Base-by-base conservation (phyloP, 352 stramenopile genomes). In the Globisporangium echinulatum region DNA sequence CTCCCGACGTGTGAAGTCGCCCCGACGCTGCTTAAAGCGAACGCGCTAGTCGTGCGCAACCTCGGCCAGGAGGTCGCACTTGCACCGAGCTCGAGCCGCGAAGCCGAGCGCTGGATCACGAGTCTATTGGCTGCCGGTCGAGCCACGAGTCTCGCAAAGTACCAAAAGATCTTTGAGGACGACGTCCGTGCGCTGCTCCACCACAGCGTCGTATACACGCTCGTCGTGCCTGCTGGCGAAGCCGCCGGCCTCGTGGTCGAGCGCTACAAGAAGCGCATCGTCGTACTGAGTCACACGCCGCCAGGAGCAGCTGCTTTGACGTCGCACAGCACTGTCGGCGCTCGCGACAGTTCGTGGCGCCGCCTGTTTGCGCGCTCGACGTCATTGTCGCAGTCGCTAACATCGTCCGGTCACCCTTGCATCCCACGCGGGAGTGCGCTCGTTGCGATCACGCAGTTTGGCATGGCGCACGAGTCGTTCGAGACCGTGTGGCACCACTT, bases 401-500 rank as follows among this genome's bases (percentile, higher is more conserved):
- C 7, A 44, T 44, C 40, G 40, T 33, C 25, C 25, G 25, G 25
- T 33, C 7, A 8, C 11, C 37, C 48, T 7, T 33, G 59, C 25
- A 76, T 90, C 6, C 80, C 80, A 42, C 58, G 67, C 40, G 80
- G 77, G 10, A 90, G 80, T 37, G 76, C 85, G 1, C 54, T 90
- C 13, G 64, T 88, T 6, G 75, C 65, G 0, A 75, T 88, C 52
- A 68, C 68, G 14, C 72, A 90, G 48, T 78, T 78, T 38, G 78
- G 69, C n/a, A 88, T 90, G 64, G 58, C 69, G 40, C 70, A 86
- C 58, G 76, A 90, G 54, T 82, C 80, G 40, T 85, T 78, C 44
- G 74, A 90, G 54, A 87, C 69, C 10, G 82, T 90, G 59, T 90
- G 80, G 80, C 78, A 90, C 56, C 70, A 70, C 11, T 40, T 90